phyloP scores from a whole-genome alignment of 495 filamentous ascomycete species.

The Evansstolkia leycettana region DNA sequence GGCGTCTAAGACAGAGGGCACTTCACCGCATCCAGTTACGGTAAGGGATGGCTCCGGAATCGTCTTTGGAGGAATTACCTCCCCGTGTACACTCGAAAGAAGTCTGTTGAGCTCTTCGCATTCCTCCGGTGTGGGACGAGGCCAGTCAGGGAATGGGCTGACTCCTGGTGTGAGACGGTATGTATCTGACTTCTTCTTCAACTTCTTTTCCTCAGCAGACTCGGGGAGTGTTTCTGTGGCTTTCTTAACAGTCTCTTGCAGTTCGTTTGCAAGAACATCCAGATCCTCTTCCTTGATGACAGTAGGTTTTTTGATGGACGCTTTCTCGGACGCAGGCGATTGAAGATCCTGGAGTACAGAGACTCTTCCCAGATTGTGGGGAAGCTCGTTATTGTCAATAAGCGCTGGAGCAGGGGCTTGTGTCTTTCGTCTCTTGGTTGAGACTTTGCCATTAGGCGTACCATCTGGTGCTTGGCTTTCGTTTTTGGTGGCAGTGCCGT shows the following conservation, averaged over 20 bases:
- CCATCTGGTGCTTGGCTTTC: background rate
- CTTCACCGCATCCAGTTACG: conserved; percentile 83
- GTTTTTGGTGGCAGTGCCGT: background rate
- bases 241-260: conserved; percentile 12
- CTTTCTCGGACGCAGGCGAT: background rate
- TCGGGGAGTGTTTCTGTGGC: conserved; percentile 2
- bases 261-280: conserved; percentile 3
- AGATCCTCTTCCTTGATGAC: conserved; percentile 5
- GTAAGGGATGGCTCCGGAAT: conserved; percentile 69
- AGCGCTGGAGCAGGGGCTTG: conserved; percentile 3
- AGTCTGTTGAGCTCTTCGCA: conserved; percentile 65
- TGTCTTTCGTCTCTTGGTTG: conserved; percentile 11
- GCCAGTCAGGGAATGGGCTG: conserved; percentile 58
- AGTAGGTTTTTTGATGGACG: conserved; percentile 3
- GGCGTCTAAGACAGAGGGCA: conserved; percentile 83
- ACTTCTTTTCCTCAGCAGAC: background rate
- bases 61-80: conserved; percentile 48
- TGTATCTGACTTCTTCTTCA: conserved; percentile 9
- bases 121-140: conserved; percentile 54
- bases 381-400: conserved; percentile 20
- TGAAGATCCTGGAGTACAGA: background rate
- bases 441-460: background rate
- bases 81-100: conserved; percentile 54
- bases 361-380: conserved; percentile 28
- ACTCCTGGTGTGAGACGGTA: conserved; percentile 32